Evolutionary conservation across 768 basidiomycete genomes (phyloP), one percentile per base, ranked within the genome.

Genomic region (Mycena filopes): DNA sequence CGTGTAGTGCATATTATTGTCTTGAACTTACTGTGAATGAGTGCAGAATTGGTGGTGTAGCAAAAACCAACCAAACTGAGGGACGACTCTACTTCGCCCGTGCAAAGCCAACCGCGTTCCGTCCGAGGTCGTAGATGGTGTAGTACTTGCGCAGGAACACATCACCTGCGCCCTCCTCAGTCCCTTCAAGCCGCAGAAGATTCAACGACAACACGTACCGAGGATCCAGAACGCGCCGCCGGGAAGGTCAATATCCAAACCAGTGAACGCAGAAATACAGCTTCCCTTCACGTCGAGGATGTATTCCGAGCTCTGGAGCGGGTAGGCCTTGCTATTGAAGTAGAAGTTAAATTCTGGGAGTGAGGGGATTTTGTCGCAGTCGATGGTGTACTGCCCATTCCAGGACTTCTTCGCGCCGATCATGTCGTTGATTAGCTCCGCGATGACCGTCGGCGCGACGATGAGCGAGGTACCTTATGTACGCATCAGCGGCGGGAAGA

Each of bases 371-470:
- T 87, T 94, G 65, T 87, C 80, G 76, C 98, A 99, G 68, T 96
- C 94, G 65, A 99, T 83, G 26, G 87, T 88, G 75, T 97, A 98
- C 78, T 98, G 97, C 42, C 97, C 98, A 74, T 93, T 98, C 96
- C 96, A 98, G 2, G 90, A 88, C 75, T 90, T 94, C 80, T 86
- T 92, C 20, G 96, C 97, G 62, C 98, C 98, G 55, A 99, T 98
- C 77, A 91, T 89, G 31, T 91, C 83, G 80, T 99, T 99, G 72
- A 99, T 82, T 94, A 99, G 94, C 83, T 99, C 98, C 53, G 97
- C 96, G 58, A 99, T 86, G 73, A 98, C 96, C 60, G 90, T 89
- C 51, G 97, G 97, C 51, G 96, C 82, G 49, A 91, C 97, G 71
- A 99, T 98, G 66, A 98, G 83, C 8, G 95, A 96, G 41, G 97